phyloP scores from a whole-genome alignment of 83 land plant species.

The Picea abies region DNA sequence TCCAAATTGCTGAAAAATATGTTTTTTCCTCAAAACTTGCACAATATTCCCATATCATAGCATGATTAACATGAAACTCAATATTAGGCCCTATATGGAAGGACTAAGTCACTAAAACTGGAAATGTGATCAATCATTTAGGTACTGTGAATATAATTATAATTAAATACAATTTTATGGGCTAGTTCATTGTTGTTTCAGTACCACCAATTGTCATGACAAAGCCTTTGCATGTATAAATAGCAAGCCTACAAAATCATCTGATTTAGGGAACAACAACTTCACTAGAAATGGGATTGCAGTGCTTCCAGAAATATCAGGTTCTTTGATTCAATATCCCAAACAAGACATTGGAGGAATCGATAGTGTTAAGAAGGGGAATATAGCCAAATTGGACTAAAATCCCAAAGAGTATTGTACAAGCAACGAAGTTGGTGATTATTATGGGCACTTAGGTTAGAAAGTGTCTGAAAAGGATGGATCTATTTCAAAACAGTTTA shows the following conservation, averaged over 20 bases:
- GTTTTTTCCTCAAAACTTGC: too few relatives aligned
- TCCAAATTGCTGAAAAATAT: too few relatives aligned
- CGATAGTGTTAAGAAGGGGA: background rate
- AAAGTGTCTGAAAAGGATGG: background rate
- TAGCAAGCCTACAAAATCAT: background rate
- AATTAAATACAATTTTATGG: too few relatives aligned
- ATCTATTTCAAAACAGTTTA: background rate
- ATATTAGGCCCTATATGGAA: too few relatives aligned
- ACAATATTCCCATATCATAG: too few relatives aligned
- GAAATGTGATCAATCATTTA: too few relatives aligned
- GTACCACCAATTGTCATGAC: background rate
- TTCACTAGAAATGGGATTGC: background rate
- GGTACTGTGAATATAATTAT: too few relatives aligned
- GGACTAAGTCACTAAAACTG: too few relatives aligned
- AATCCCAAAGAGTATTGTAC: background rate
- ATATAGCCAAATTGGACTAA: background rate
- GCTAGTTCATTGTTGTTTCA: too few relatives aligned
- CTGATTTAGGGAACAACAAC: background rate
- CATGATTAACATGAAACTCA: too few relatives aligned
- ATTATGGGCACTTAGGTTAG: background rate
- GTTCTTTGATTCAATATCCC: background rate
- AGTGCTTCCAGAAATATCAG: background rate
- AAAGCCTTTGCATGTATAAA: background rate
- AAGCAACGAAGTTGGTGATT: background rate
- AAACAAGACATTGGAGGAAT: background rate